Conservation (phyloP, 2,329 filamentous ascomycete genomes). For the Xenoacremonium recifei region DNA sequence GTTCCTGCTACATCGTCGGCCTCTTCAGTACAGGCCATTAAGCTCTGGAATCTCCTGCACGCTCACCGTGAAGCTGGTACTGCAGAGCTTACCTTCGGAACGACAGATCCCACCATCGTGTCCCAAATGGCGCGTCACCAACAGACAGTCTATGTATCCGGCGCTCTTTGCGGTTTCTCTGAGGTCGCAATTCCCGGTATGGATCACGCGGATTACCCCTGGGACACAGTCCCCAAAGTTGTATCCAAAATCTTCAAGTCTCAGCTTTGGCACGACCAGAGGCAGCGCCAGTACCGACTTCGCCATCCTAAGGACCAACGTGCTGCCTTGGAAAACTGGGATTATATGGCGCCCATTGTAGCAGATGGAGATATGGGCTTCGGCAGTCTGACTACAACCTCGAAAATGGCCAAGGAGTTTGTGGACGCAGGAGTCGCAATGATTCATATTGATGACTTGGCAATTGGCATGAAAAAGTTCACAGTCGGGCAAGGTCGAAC, state of each 20-base stretch:
- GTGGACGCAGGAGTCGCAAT: conserved; percentile 42
- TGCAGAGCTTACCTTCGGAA: conserved; percentile 36
- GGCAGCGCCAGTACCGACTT: conserved; percentile 37
- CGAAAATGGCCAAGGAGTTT: conserved; percentile 40
- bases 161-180: conserved; percentile 37
- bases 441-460: conserved; percentile 42
- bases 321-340: conserved; percentile 32
- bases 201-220: conserved; percentile 42
- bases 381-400: conserved; percentile 35
- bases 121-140: conserved; percentile 29
- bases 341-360: conserved; percentile 39
- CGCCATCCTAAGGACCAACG: conserved; percentile 29
- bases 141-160: conserved; percentile 38
- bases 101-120: conserved; percentile 33
- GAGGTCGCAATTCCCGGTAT: conserved; percentile 36
- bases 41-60: conserved; percentile 36
- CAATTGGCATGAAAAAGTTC: conserved; percentile 43
- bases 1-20: conserved; percentile 26
- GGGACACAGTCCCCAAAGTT: conserved; percentile 40
- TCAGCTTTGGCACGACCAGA: conserved; percentile 39
- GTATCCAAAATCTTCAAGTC: conserved; percentile 39
- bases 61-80: conserved; percentile 33
- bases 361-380: conserved; percentile 44
- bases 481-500: conserved; percentile 39
- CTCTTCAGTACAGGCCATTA: conserved; percentile 31